A percentile compares a stretch with the other conserved stretches of the same genome.
Conservation (phyloP, 345 rosid genomes). For the Arabis hirsuta region DNA sequence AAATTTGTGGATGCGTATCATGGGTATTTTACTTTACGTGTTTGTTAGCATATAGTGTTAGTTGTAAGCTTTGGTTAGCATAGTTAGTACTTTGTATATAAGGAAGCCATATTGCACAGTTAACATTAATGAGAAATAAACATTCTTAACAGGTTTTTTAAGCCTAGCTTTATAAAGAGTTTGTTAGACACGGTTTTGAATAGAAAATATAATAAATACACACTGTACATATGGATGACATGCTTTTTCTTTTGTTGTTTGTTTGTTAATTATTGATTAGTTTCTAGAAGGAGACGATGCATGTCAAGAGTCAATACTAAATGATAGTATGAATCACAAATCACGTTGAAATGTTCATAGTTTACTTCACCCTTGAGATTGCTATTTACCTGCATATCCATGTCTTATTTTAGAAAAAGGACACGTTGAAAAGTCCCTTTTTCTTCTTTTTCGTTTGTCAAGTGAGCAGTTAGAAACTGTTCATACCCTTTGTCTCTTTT, state of each 20-base stretch:
- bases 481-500: conserved; percentile 24
- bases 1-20: no score
- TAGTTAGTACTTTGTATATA: no score
- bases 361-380: conserved; percentile 2
- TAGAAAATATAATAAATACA: no score
- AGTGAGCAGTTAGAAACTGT: conserved; percentile 38
- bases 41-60: no score
- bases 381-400: conserved; percentile 37
- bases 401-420: conserved; percentile 18
- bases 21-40: no score
- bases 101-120: no score
- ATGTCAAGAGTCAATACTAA: conserved; percentile 30
- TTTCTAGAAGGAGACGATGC: conserved; percentile 31
- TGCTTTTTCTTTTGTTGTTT: not conserved
- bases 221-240: no score
- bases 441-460: conserved; percentile 2
- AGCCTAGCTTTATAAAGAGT: no score
- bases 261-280: conserved; percentile 6
- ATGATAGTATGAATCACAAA: conserved; percentile 10
- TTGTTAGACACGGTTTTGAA: no score
- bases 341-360: conserved; percentile 34
- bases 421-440: not conserved
- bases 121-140: no score
- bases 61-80: no score
- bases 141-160: no score